A percentile compares a stretch with the other conserved stretches of the same genome.
These are phyloP conservation scores for Sarocladium oryzae DNA, from an alignment of 2,329 filamentous ascomycete species.

Conservation along the genomic window DNA sequence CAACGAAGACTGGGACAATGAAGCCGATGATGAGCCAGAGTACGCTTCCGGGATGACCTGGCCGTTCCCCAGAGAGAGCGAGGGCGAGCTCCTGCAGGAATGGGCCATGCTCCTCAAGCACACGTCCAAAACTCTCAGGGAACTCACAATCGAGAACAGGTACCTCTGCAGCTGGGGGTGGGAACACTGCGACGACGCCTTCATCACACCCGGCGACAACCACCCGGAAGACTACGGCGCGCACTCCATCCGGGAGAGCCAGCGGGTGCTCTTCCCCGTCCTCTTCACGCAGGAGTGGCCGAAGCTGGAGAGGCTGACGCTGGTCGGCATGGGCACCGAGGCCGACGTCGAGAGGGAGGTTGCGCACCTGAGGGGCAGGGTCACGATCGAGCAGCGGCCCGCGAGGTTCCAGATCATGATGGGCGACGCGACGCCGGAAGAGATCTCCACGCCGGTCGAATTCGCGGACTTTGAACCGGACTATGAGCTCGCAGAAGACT, in stretches of 20 bases:
- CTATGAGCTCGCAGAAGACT: too few relatives aligned
- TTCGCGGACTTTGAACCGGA: not conserved
- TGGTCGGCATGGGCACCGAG: slow-evolving; percentile 4
- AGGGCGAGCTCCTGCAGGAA: not conserved
- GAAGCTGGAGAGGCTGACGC: not conserved
- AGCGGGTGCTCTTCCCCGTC: slow-evolving; percentile 1
- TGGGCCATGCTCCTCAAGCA: slow-evolving; percentile 1
- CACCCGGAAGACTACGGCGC: not conserved
- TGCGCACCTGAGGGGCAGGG: not conserved
- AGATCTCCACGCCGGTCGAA: not conserved
- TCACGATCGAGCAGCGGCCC: not conserved
- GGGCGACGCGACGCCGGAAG: slow-evolving; percentile 1
- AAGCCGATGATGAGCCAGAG: not conserved
- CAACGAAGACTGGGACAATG: not conserved
- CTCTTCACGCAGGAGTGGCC: not conserved
- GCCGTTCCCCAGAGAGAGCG: not conserved
- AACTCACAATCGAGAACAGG: not conserved
- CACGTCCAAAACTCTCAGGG: not conserved
- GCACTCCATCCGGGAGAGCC: not conserved
- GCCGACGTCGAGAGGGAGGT: not conserved
- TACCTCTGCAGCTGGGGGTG: not conserved
- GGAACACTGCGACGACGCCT: not conserved
- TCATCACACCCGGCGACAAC: not conserved
- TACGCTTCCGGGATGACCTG: slow-evolving; percentile 3
- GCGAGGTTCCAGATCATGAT: not conserved